Evolutionary conservation across 208 protist species (phyloP).

Genomic region (Tritrichomonas foetus): DNA sequence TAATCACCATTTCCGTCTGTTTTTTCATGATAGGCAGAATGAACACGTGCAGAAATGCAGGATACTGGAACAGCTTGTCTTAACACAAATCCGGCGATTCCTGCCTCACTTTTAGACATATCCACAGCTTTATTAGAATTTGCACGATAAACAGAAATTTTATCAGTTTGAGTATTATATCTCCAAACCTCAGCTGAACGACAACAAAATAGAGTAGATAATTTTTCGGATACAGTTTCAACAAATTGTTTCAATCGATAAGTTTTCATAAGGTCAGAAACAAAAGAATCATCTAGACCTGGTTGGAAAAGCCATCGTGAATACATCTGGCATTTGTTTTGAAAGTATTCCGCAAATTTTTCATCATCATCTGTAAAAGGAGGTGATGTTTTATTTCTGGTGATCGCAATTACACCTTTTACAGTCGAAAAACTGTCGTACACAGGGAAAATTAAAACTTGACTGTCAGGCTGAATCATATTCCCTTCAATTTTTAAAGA

Average conservation of each 20-base stretch:
- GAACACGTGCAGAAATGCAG: neutral
- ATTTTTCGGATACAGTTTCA: neutral
- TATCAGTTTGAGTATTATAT: neutral
- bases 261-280: neutral
- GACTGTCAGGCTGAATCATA: neutral
- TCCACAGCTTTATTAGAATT: neutral
- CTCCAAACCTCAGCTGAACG: neutral
- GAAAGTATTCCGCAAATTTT: constrained; percentile 40
- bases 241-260: neutral
- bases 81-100: neutral
- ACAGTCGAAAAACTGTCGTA: neutral
- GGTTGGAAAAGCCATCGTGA: constrained; percentile 29
- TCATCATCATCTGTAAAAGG: neutral
- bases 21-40: neutral
- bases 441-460: neutral
- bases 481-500: neutral
- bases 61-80: neutral
- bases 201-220: neutral
- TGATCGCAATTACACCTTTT: neutral
- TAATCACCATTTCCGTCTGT: neutral
- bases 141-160: neutral
- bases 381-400: neutral
- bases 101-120: neutral
- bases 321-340: neutral
- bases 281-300: neutral